Percentiles rank a stretch among this genome's conserved stretches.
Conservation (phyloP, 345 rosid genomes). For the Citrus sp. region DNA sequence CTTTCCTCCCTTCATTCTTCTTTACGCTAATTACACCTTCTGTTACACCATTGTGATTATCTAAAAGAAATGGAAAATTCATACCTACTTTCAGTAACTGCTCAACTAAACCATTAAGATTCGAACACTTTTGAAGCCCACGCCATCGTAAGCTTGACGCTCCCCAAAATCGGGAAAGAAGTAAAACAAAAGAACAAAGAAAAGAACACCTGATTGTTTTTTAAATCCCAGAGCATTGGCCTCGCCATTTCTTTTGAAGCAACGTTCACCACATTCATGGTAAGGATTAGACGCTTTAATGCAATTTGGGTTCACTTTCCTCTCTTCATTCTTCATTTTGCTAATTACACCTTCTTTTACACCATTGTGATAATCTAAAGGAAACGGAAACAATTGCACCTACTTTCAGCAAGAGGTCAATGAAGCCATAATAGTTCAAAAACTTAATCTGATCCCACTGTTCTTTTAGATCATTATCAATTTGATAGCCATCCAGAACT, state of each 20-base stretch:
- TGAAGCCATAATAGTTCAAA: neutral
- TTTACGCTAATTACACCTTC: slow-evolving; percentile 29
- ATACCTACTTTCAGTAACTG: slow-evolving; percentile 5
- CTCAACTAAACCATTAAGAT: slow-evolving; percentile 4
- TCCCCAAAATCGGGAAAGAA: neutral
- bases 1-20: slow-evolving; percentile 38
- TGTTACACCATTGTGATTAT: slow-evolving; percentile 32
- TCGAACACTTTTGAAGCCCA: neutral
- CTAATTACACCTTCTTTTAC: slow-evolving; percentile 25
- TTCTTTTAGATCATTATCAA: neutral
- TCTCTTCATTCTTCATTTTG: slow-evolving; percentile 39
- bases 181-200: neutral
- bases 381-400: slow-evolving; percentile 10
- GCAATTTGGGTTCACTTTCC: slow-evolving; percentile 36
- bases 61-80: slow-evolving; percentile 22
- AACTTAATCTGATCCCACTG: neutral
- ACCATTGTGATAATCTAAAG: slow-evolving; percentile 35
- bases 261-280: slow-evolving; percentile 50
- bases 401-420: slow-evolving; percentile 1
- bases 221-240: slow-evolving; percentile 24
- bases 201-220: slow-evolving; percentile 46
- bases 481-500: neutral
- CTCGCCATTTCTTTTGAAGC: slow-evolving; percentile 32
- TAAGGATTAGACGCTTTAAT: slow-evolving; percentile 54
- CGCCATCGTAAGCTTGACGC: too few relatives aligned